Evolutionary conservation across 169 alveolate genomes (phyloP), one percentile per base, ranked within the genome.

Genomic region (Cryptosporidium felis): DNA sequence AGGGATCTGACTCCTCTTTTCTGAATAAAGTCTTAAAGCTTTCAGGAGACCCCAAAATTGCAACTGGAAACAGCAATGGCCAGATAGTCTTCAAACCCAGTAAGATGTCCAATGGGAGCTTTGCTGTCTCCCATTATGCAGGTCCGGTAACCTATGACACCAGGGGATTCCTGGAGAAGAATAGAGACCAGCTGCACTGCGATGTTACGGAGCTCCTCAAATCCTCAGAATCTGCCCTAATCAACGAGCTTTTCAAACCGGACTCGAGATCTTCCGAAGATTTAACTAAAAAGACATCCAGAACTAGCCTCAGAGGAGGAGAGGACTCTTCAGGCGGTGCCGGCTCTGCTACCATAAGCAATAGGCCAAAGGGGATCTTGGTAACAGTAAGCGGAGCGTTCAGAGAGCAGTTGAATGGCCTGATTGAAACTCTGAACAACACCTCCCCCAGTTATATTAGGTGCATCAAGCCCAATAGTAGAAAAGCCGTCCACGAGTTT

Each of bases 381-480:
- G 41, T 56, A 2, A 74, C 85, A 51, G 85, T 74, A 10, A 74
- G 85, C 40, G 85, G 85, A 36, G 85, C 85, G 10, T 74, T 95
- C 80, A 89, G 93, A 51, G 80, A 40, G 3, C 92, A 94, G 91
- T 89, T 95, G 21, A 88, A 91, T 23, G 88, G 92, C 6, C 81
- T 95, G 32, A 80, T 95, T 60, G 88, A 89, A 46, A 91, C 90
- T 38, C 80, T 95, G 49, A 90, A 90, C 5, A 89, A 80, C 30
- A 90, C 96, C 3, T 81, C 91, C 38, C 98, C 97, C 12, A 80
- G 93, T 40, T 96, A 94, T 88, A 92, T 96, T 16, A 89, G 97
- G 58, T 96, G 98, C 88, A 94, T 96, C 41, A 96, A 96, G 81
- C 98, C 98, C 23, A 95, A 95, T 58, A 80, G 88, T 16, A 58